Evolutionary conservation across 1,284 basidiomycete genomes (phyloP).

Genomic region (Kwoniella shivajii): DNA sequence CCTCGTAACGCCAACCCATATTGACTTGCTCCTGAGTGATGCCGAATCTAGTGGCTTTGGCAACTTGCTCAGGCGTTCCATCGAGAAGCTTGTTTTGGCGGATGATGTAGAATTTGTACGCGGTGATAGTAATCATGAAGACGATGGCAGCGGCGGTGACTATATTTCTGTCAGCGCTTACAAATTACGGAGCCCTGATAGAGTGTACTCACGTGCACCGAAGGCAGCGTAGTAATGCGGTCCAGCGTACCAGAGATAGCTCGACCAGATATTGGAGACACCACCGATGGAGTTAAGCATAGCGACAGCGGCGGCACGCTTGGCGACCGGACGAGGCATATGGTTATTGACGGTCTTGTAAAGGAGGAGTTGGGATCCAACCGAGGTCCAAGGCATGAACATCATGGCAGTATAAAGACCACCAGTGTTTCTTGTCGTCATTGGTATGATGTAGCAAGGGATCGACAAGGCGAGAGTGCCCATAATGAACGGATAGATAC

Average conservation of each 20-base stretch:
- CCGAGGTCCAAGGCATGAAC: conserved; percentile 32
- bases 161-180: not conserved
- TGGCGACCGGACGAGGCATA: conserved; percentile 33
- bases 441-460: conserved; percentile 35
- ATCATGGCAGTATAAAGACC: conserved; percentile 47
- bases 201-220: conserved; percentile 23
- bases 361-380: conserved; percentile 39
- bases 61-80: conserved; percentile 2
- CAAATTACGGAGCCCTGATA: not conserved
- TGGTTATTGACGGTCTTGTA: conserved; percentile 43
- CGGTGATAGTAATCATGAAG: conserved; percentile 22
- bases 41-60: conserved; percentile 15
- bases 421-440: conserved; percentile 36
- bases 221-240: conserved; percentile 28
- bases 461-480: no score
- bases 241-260: conserved; percentile 22
- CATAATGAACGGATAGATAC: conserved; percentile 23
- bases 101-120: conserved; percentile 19
- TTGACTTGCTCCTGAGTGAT: conserved; percentile 26
- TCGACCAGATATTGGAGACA: conserved; percentile 28
- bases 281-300: conserved; percentile 41
- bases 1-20: conserved; percentile 26
- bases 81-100: conserved; percentile 20
- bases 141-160: conserved; percentile 17
- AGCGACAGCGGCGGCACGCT: conserved; percentile 39